Base-by-base conservation (phyloP, 2,329 filamentous ascomycete genomes). In the Domatiomyces globalis region DNA sequence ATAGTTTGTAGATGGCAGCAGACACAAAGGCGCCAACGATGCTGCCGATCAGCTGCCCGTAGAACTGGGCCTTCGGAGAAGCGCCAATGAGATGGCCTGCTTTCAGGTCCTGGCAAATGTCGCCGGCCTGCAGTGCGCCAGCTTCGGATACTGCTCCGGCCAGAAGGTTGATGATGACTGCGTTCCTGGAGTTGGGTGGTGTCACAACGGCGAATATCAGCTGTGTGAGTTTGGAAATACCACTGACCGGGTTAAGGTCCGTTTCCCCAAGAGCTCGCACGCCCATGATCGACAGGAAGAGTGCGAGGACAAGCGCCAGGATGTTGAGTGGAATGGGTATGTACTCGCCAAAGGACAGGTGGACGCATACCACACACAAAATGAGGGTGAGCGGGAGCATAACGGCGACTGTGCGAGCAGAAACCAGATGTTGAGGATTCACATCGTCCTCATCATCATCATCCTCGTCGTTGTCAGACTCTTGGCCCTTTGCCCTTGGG, bases 51-150 rank as follows among this genome's bases (percentile, higher is more conserved):
- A 96, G 79, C 65, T 98, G 92, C 0, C 92, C 92, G 76, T 87
- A 95, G 65, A 98, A 98, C 63, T 98, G 92, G 0, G 92, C 92
- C 60, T 85, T 92, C 0, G 92, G 92, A 2, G 87, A 85, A 0
- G 92, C 92, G 9, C 90, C 89, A 0, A 98, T 77, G 0, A 98
- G 72, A 66, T 98, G 89, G 0, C 92, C 92, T 0, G 92, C 95
- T 67, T 98, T 98, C 27, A 98, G 77, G 65, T 98, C 92, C 65
- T 98, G 92, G 78, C 98, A 86, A 51, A 98, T 79, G 66, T 98
- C 92, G 7, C 92, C 92, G 2, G 92, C 90, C 71, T 98, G 92
- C 4, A 96, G 73, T 2, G 92, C 92, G 4, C 92, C 85, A 3
- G 83, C 81, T 66, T 89, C 85, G 9, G 80, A 84, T 27, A 98